phyloP scores from a whole-genome alignment of 202 grass and related monocot species.

The Saccharum hybrid region DNA sequence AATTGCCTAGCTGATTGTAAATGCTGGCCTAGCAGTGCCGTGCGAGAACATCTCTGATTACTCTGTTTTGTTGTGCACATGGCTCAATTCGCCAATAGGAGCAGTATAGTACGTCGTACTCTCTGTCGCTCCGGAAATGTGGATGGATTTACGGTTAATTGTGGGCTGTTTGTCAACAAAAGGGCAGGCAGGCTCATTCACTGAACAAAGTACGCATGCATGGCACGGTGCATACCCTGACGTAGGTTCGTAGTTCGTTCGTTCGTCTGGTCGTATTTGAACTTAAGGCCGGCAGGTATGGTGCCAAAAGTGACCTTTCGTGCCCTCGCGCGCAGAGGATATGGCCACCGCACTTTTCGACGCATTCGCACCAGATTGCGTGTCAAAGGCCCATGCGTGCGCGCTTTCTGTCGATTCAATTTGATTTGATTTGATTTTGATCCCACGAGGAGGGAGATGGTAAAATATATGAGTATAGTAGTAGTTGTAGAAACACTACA shows the following conservation, averaged over 20 bases:
- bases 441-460: neutral
- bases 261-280: neutral
- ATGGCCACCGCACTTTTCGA: neutral
- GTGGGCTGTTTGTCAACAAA: neutral
- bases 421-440: neutral
- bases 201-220: neutral
- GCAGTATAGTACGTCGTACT: neutral
- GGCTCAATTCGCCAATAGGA: neutral
- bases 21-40: neutral
- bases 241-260: neutral
- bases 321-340: neutral
- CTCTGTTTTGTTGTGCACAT: neutral
- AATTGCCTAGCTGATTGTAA: neutral
- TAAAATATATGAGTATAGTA: too few relatives aligned
- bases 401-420: constrained; percentile 6
- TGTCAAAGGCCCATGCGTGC: neutral
- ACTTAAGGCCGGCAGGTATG: constrained; percentile 12
- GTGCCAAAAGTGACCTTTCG: constrained; percentile 3
- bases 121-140: neutral
- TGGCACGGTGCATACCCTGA: neutral
- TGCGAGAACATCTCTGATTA: neutral
- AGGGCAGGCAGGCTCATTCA: neutral
- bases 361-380: neutral
- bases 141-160: neutral
- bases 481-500: neutral